Base-by-base conservation (phyloP, 2,329 filamentous ascomycete genomes). In the Neopestalotiopsis clavispora region DNA sequence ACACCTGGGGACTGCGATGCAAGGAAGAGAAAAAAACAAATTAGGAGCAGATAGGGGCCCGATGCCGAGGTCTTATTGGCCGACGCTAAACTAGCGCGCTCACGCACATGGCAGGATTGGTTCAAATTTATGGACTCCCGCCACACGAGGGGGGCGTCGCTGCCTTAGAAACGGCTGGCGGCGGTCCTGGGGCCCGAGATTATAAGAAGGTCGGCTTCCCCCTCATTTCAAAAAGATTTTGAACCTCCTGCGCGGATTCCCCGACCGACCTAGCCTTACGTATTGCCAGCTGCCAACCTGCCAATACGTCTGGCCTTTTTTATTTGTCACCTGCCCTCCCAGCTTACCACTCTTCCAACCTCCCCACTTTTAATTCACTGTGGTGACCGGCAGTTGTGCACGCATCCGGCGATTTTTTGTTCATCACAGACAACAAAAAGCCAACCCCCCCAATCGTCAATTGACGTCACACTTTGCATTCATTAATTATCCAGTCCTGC, bases 141-240 rank as follows among this genome's bases (percentile, higher is more conserved):
- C 77, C 76, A 78, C 77, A 78, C 69, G 73, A 72, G 71, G 73
- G 75, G 72, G 75, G 74, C 73, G 74, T 77, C 69, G 71, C 68
- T 73, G 72, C 74, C 73, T 73, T 69, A 76, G 72, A 73, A 72
- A 72, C 70, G 69, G 64, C 60, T 72, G 71, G 71, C 75, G 70
- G 73, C 74, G 72, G 73, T 69, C 70, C 71, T 73, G 70, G 70
- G 49, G 71, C 73, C 69, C 73, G 59, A 86, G 85, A 87, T 84
- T 88, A 88, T 88, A 88, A 87, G 82, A 82, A 86, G 81, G 78
- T 77, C 78, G 78, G 79, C 81, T 81, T 84, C 85, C 86, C 65
- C 86, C 80, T 85, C 86, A 83, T 80, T 82, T 80, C 82, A 76
- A 78, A 78, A 58, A 79, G 6, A 79, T 83, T 84, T 82, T 77